phyloP scores from a whole-genome alignment of 1,284 basidiomycete species.

The Cerrena zonata region DNA sequence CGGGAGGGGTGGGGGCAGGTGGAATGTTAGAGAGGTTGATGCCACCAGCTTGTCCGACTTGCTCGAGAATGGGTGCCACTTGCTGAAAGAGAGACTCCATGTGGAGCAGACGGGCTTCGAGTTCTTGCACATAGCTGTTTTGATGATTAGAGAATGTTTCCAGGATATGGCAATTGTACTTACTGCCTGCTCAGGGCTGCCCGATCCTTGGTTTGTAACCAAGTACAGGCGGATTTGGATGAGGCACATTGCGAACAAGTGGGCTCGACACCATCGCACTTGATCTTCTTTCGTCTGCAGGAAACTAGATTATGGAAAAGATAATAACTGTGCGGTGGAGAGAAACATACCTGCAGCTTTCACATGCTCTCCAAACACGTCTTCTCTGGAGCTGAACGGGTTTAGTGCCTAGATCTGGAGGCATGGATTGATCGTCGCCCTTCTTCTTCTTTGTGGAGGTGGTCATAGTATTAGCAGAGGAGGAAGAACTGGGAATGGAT shows the following conservation, averaged over 20 bases:
- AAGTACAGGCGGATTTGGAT: conserved; percentile 71
- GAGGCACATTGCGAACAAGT: conserved; percentile 74
- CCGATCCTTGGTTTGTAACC: conserved; percentile 82
- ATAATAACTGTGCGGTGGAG: conserved; percentile 16
- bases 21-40: conserved; percentile 35
- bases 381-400: conserved; percentile 70
- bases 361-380: conserved; percentile 77
- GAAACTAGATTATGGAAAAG: conserved; percentile 4
- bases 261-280: conserved; percentile 79
- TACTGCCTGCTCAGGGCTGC: conserved; percentile 81
- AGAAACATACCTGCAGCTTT: conserved; percentile 68
- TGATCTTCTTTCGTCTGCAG: conserved; percentile 78
- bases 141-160: conserved; percentile 12
- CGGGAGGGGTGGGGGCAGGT: conserved; percentile 22
- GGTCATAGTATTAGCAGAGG: too few relatives aligned
- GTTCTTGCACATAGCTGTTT: conserved; percentile 77
- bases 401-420: conserved; percentile 55
- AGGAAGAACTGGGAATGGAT: conserved; percentile 41
- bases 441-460: conserved; percentile 67
- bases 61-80: conserved; percentile 69
- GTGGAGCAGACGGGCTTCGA: conserved; percentile 75
- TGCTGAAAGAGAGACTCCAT: conserved; percentile 78
- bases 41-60: conserved; percentile 43
- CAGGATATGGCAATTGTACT: conserved; percentile 27
- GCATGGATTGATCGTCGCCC: conserved; percentile 48